A percentile compares a stretch with the other conserved stretches of the same genome.
phyloP scores from a whole-genome alignment of 345 rosid genomes.

The Tarenaya hassleriana region DNA sequence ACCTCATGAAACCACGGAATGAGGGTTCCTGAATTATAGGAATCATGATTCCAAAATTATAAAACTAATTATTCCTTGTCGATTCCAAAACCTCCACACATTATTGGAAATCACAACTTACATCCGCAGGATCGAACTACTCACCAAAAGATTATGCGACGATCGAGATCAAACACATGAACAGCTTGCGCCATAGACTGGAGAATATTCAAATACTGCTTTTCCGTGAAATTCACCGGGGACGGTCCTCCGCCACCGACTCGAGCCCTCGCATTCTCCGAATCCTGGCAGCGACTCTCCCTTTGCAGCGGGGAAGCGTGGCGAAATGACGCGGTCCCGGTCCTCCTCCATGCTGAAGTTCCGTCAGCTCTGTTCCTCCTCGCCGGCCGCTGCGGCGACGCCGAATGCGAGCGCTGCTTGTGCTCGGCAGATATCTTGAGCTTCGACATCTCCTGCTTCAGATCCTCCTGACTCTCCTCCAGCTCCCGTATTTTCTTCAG shows the following conservation, averaged over 20 bases:
- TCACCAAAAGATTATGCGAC: slow-evolving; percentile 80
- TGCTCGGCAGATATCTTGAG: slow-evolving; percentile 44
- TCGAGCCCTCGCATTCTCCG: slow-evolving; percentile 26
- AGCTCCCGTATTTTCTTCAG: slow-evolving; percentile 80
- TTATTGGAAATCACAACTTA: not conserved
- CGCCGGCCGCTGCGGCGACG: slow-evolving; percentile 59
- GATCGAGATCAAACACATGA: slow-evolving; percentile 58
- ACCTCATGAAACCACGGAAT: slow-evolving; percentile 1
- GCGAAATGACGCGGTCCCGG: slow-evolving; percentile 54
- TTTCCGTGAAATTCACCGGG: slow-evolving; percentile 51
- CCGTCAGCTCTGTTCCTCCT: slow-evolving; percentile 35
- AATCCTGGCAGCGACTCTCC: slow-evolving; percentile 44
- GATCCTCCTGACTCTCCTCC: slow-evolving; percentile 77
- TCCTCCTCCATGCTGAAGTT: slow-evolving; percentile 39
- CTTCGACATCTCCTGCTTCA: slow-evolving; percentile 72
- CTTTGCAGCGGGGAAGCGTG: slow-evolving; percentile 86
- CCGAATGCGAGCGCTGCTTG: slow-evolving; percentile 75
- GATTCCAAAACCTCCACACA: not conserved
- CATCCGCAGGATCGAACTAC: slow-evolving; percentile 19
- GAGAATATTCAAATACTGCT: slow-evolving; percentile 75
- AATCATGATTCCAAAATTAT: slow-evolving; percentile 5
- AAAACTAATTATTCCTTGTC: not conserved
- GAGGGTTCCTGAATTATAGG: not conserved
- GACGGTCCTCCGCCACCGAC: slow-evolving; percentile 40
- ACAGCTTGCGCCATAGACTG: slow-evolving; percentile 94